Conservation (phyloP, 345 rosid species). For the Noccaea bulbosa region DNA sequence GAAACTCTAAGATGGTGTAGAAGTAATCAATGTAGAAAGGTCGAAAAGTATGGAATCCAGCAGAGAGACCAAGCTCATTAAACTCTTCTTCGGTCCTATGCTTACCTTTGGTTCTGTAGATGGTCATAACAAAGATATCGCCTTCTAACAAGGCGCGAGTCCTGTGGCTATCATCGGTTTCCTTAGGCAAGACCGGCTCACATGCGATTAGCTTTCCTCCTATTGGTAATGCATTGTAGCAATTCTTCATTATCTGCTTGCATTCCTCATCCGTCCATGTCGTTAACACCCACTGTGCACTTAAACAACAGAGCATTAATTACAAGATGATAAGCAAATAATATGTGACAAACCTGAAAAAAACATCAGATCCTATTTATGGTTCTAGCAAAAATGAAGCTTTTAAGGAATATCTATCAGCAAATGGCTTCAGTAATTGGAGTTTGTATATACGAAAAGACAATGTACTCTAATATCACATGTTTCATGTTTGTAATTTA, state of each 20-base stretch:
- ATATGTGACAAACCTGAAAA: neutral
- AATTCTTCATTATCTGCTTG: constrained; percentile 76
- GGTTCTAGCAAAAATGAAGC: neutral
- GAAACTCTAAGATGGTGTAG: constrained; percentile 76
- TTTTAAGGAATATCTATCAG: neutral
- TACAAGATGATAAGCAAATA: constrained; percentile 2
- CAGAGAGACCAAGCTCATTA: constrained; percentile 62
- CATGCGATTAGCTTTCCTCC: constrained; percentile 90
- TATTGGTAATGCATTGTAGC: constrained; percentile 70
- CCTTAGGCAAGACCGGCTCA: constrained; percentile 73
- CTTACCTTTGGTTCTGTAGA: constrained; percentile 79
- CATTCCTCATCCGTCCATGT: constrained; percentile 86
- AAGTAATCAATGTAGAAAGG: constrained; percentile 63
- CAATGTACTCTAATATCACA: neutral
- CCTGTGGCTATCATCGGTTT: constrained; percentile 70
- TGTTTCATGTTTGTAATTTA: neutral
- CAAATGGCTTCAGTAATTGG: neutral
- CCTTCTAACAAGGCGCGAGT: constrained; percentile 81
- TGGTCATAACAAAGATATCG: constrained; percentile 83
- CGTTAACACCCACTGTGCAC: constrained; percentile 71
- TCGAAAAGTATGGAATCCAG: constrained; percentile 63
- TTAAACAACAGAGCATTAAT: constrained; percentile 13
- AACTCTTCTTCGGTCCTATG: constrained; percentile 77
- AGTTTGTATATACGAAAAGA: neutral
- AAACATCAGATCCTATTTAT: neutral